A percentile compares a stretch with the other conserved stretches of the same genome.
Evolutionary conservation across 2,329 filamentous ascomycete species (phyloP).

Genomic region (Diaporthe sp.): DNA sequence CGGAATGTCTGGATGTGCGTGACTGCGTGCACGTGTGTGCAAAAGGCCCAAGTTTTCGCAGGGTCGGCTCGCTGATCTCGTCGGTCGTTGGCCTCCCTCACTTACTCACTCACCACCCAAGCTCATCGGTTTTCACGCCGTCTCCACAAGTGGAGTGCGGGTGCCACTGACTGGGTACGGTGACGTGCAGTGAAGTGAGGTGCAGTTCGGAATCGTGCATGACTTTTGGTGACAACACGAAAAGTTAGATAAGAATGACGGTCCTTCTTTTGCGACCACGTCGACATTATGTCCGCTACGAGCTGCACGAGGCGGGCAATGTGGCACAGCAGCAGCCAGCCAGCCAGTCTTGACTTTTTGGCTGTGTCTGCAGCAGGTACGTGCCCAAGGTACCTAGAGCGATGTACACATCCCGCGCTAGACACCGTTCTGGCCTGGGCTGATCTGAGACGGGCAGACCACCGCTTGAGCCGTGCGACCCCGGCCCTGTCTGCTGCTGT

Average conservation of each 20-base stretch:
- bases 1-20: neutral
- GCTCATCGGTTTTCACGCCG: slow-evolving; percentile 17
- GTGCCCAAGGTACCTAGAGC: neutral
- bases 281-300: neutral
- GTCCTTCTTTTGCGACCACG: slow-evolving; percentile 5
- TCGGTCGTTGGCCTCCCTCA: slow-evolving; percentile 1
- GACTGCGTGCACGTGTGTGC: slow-evolving; percentile 15
- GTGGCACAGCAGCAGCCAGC: slow-evolving; percentile 2
- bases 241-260: slow-evolving; percentile 20
- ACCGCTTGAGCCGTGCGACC: slow-evolving; percentile 24
- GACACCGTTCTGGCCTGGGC: slow-evolving; percentile 10
- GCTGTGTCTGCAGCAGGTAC: neutral
- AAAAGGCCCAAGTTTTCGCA: neutral
- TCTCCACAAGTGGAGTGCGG: slow-evolving; percentile 15
- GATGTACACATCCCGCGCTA: neutral
- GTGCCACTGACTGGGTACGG: slow-evolving; percentile 27
- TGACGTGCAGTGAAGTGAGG: slow-evolving; percentile 16
- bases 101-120: neutral
- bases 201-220: slow-evolving; percentile 37
- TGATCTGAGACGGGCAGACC: slow-evolving; percentile 24
- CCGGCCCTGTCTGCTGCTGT: slow-evolving; percentile 2
- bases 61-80: slow-evolving; percentile 9
- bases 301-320: neutral
- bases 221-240: slow-evolving; percentile 6
- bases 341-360: neutral